Percentiles rank a stretch among this genome's conserved stretches.
phyloP scores from a whole-genome alignment of 257 asterid species.

The Voacanga thouarsii region DNA sequence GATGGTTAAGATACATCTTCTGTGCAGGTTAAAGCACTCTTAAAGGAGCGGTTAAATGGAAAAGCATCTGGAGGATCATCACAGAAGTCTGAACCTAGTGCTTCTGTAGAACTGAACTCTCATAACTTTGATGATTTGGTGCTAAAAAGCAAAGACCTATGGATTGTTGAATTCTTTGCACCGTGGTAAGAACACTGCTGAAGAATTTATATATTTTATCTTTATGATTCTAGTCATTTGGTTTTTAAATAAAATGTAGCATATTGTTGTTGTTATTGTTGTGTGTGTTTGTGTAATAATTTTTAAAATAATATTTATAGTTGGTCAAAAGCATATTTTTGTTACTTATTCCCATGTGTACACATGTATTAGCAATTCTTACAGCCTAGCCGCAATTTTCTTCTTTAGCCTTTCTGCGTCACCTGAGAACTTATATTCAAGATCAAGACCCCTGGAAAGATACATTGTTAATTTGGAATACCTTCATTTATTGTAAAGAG shows the following conservation, averaged over 20 bases:
- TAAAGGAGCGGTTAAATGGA: conserved; percentile 81
- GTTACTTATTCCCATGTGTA: not conserved
- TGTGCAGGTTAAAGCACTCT: conserved; percentile 60
- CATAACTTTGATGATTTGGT: conserved; percentile 84
- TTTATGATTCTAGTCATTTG: not conserved
- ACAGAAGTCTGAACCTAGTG: conserved; percentile 77
- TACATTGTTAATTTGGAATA: not conserved
- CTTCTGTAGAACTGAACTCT: conserved; percentile 80
- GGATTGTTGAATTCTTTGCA: conserved; percentile 97
- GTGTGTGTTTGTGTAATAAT: too few relatives aligned
- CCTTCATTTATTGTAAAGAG: not conserved
- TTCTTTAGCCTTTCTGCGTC: not conserved
- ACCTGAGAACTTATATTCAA: not conserved
- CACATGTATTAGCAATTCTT: not conserved
- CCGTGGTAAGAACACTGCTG: conserved; percentile 67
- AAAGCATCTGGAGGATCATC: conserved; percentile 83
- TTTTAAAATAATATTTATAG: too few relatives aligned
- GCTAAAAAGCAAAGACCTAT: conserved; percentile 81
- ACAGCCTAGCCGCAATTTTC: not conserved
- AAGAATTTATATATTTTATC: not conserved
- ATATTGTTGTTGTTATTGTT: too few relatives aligned
- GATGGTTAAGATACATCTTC: not conserved
- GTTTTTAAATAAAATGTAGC: not conserved
- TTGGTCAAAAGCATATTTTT: not conserved
- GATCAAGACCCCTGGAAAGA: not conserved